A percentile compares a stretch with the other conserved stretches of the same genome.
phyloP scores from a whole-genome alignment of 768 basidiomycete species.

The Lentinula aciculospora region DNA sequence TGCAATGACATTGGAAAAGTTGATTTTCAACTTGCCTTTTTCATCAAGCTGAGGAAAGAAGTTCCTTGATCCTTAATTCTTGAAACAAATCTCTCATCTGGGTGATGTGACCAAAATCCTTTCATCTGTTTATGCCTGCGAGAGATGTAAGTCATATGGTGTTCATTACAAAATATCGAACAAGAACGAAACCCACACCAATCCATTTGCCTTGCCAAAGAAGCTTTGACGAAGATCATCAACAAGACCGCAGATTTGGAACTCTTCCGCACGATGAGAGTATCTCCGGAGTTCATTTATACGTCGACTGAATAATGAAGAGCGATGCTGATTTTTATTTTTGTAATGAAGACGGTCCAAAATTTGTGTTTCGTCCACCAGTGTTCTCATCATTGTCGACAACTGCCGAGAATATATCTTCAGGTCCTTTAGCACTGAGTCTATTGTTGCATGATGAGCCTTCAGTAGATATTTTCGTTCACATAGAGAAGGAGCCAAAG shows the following conservation, averaged over 20 bases:
- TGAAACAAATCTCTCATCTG: constrained; percentile 30
- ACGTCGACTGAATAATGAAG: constrained; percentile 66
- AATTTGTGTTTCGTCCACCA: constrained; percentile 49
- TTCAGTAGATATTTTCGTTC: neutral
- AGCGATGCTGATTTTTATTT: constrained; percentile 72
- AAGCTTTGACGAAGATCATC: constrained; percentile 44
- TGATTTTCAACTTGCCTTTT: constrained; percentile 34
- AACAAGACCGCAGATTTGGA: constrained; percentile 26
- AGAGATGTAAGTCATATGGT: constrained; percentile 1
- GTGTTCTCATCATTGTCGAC: constrained; percentile 32
- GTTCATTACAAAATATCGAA: neutral
- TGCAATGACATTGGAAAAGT: neutral
- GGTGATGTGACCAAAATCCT: constrained; percentile 61
- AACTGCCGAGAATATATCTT: constrained; percentile 51
- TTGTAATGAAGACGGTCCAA: constrained; percentile 73
- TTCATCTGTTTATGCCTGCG: constrained; percentile 48
- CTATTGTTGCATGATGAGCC: constrained; percentile 24
- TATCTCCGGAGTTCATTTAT: constrained; percentile 56
- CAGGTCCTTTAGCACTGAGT: constrained; percentile 56
- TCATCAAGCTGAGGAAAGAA: constrained; percentile 31
- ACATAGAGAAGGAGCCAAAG: neutral
- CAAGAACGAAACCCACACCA: constrained; percentile 30
- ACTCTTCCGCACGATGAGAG: constrained; percentile 28
- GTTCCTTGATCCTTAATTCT: constrained; percentile 29
- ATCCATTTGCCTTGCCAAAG: constrained; percentile 31